A percentile compares a stretch with the other conserved stretches of the same genome.
phyloP scores from a whole-genome alignment of 2,329 filamentous ascomycete species.

The Zasmidium citrigriseum region DNA sequence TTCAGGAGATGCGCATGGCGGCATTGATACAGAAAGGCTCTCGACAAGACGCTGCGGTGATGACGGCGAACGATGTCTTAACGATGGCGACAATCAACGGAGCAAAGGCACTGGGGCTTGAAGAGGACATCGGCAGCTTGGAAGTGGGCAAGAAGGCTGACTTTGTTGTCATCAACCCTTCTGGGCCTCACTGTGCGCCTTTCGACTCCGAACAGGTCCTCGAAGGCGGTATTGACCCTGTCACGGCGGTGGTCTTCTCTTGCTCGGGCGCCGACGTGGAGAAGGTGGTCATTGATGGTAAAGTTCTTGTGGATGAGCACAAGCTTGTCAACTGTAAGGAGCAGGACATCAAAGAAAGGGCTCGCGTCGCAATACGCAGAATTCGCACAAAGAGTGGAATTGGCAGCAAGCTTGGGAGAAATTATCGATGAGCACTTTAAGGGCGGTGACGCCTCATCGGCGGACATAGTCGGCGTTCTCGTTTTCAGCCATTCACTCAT shows the following conservation, averaged over 20 bases:
- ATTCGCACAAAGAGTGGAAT: neutral
- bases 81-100: slow-evolving; percentile 57
- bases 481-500: no score
- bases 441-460: no score
- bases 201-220: slow-evolving; percentile 5
- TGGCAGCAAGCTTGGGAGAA: neutral
- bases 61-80: slow-evolving; percentile 49
- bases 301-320: slow-evolving; percentile 20
- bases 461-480: no score
- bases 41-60: slow-evolving; percentile 42
- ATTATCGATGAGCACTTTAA: neutral
- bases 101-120: slow-evolving; percentile 48
- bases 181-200: slow-evolving; percentile 29
- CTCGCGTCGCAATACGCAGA: neutral
- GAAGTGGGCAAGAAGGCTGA: slow-evolving; percentile 50
- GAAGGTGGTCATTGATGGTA: slow-evolving; percentile 47
- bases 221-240: slow-evolving; percentile 28
- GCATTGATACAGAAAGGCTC: slow-evolving; percentile 51
- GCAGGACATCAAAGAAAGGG: neutral
- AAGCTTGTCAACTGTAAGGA: neutral
- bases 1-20: slow-evolving; percentile 57
- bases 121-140: slow-evolving; percentile 41
- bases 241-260: slow-evolving; percentile 46
- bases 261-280: slow-evolving; percentile 48
- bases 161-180: slow-evolving; percentile 39